A percentile compares a stretch with the other conserved stretches of the same genome.
These are phyloP conservation scores for Syzygium jambos DNA, from an alignment of 345 rosid species.

Conservation along the genomic window DNA sequence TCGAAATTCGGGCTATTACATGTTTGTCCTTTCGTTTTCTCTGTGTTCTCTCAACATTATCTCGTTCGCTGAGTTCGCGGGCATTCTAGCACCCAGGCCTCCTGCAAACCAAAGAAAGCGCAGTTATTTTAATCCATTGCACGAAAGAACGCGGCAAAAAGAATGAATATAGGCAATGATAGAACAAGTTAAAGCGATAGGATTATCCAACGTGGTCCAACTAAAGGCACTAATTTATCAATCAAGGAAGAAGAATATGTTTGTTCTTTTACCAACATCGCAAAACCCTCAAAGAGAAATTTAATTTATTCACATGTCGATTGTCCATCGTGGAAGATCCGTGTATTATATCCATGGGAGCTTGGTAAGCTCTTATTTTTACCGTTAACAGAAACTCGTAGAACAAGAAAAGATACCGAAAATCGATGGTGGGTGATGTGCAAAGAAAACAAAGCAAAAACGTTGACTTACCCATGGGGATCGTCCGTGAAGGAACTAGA, in stretches of 20 bases:
- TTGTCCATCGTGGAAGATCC: neutral
- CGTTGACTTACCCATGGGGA: no score
- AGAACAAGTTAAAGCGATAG: neutral
- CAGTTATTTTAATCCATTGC: neutral
- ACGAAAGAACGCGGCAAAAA: neutral
- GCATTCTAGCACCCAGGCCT: neutral
- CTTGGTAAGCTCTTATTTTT: neutral
- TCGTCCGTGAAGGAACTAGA: neutral
- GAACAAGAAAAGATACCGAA: neutral
- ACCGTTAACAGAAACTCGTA: neutral
- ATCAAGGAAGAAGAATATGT: no score
- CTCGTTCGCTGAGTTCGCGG: neutral
- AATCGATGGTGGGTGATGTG: neutral
- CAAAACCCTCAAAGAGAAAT: neutral
- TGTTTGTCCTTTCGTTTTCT: neutral
- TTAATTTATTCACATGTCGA: neutral
- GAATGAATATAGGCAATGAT: neutral
- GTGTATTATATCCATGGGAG: neutral
- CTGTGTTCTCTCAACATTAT: neutral
- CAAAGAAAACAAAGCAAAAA: neutral
- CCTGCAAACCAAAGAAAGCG: neutral
- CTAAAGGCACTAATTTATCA: no score
- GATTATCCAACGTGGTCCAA: neutral
- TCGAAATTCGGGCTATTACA: no score
- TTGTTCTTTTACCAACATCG: no score